These are phyloP conservation scores for Corchorus olitorius DNA, from an alignment of 345 rosid species.

Conservation along the genomic window DNA sequence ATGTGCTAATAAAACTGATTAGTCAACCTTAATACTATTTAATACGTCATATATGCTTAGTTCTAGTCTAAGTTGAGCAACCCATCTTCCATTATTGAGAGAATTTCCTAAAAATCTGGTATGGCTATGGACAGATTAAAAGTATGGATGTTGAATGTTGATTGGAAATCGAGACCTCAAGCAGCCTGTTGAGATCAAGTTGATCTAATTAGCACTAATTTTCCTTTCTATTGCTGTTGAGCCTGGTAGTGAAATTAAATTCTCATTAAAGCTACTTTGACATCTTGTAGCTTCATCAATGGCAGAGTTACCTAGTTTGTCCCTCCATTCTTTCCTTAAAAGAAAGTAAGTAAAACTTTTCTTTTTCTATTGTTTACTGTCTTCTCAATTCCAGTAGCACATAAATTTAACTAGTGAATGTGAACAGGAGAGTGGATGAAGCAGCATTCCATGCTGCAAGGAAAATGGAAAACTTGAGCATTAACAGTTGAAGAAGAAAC, in stretches of 20 bases:
- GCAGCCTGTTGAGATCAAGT: slow-evolving; percentile 1
- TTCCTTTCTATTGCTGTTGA: neutral
- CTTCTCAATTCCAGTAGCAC: neutral
- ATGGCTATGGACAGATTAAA: neutral
- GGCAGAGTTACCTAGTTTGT: neutral
- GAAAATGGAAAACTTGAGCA: neutral
- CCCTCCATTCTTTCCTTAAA: neutral
- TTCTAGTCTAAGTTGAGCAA: neutral
- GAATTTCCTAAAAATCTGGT: neutral
- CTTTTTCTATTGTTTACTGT: neutral
- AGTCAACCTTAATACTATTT: slow-evolving; percentile 15
- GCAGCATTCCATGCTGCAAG: neutral
- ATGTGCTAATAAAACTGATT: slow-evolving; percentile 6
- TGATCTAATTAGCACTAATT: neutral
- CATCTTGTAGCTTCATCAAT: slow-evolving; percentile 1
- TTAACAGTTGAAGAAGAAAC: neutral
- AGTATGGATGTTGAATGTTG: neutral
- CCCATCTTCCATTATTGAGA: neutral
- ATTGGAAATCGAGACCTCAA: neutral
- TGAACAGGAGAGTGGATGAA: slow-evolving; percentile 7
- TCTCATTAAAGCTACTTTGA: slow-evolving; percentile 4
- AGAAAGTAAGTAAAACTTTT: neutral
- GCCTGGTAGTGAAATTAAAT: slow-evolving; percentile 13
- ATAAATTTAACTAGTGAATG: neutral
- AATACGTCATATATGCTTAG: neutral